phyloP scores from a whole-genome alignment of 331 rosid species.

The Malus hybrid region DNA sequence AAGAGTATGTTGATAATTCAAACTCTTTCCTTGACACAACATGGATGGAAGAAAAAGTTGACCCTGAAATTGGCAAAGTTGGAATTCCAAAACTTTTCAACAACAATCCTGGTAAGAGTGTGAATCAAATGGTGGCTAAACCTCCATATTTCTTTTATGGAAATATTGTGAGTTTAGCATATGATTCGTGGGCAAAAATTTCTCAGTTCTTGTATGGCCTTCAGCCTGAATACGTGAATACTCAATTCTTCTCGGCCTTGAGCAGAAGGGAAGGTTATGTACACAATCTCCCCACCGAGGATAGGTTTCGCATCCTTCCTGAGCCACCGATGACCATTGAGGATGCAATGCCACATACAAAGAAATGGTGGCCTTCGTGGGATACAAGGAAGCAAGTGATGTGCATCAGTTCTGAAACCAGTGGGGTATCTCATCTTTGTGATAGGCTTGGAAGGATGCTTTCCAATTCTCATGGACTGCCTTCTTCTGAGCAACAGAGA shows the following conservation, averaged over 20 bases:
- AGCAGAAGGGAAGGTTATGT: slow-evolving; percentile 77
- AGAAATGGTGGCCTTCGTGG: slow-evolving; percentile 95
- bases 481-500: slow-evolving; percentile 50
- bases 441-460: slow-evolving; percentile 47
- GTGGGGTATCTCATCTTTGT: slow-evolving; percentile 51
- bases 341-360: slow-evolving; percentile 61
- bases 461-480: slow-evolving; percentile 43
- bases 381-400: slow-evolving; percentile 69
- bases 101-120: slow-evolving; percentile 35
- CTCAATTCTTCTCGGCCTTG: slow-evolving; percentile 61
- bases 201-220: slow-evolving; percentile 63
- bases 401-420: slow-evolving; percentile 55
- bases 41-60: slow-evolving; percentile 56
- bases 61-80: slow-evolving; percentile 17
- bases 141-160: slow-evolving; percentile 85
- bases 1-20: slow-evolving; percentile 32
- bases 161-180: slow-evolving; percentile 38
- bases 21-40: slow-evolving; percentile 24
- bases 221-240: slow-evolving; percentile 71
- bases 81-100: slow-evolving; percentile 27
- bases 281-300: slow-evolving; percentile 82
- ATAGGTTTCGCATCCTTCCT: slow-evolving; percentile 58
- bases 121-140: slow-evolving; percentile 33
- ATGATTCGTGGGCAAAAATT: slow-evolving; percentile 64
- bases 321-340: slow-evolving; percentile 64